A percentile compares a stretch with the other conserved stretches of the same genome.
These are phyloP conservation scores for Mortierella sp. DNA, from an alignment of 371 early-diverging fungal genomes.

Conservation along the genomic window DNA sequence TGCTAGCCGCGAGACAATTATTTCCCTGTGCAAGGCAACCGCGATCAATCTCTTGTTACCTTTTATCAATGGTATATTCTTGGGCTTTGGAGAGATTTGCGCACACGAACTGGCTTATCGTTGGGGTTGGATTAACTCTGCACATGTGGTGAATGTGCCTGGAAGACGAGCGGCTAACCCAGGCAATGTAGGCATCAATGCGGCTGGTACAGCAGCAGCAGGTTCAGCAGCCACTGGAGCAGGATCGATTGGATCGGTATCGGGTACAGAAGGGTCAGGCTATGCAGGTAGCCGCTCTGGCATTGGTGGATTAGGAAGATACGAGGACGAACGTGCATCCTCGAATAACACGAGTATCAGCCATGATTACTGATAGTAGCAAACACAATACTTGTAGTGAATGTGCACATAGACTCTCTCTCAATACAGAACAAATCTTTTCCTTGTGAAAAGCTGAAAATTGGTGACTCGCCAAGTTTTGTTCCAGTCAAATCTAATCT, in stretches of 20 bases:
- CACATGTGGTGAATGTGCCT: conserved; percentile 37
- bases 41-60: conserved; percentile 77
- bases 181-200: conserved; percentile 32
- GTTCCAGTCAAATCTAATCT: too few species aligned
- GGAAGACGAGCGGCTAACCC: conserved; percentile 44
- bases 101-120: conserved; percentile 83
- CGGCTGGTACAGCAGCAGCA: conserved; percentile 15
- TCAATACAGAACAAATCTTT: neutral
- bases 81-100: conserved; percentile 87
- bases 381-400: too few species aligned
- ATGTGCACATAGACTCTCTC: too few species aligned
- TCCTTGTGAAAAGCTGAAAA: neutral
- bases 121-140: conserved; percentile 74
- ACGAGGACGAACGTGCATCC: conserved; percentile 29
- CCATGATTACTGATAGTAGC: neutral
- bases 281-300: conserved; percentile 50
- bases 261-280: conserved; percentile 14
- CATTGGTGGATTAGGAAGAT: conserved; percentile 38
- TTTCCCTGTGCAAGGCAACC: conserved; percentile 43
- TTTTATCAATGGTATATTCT: conserved; percentile 84
- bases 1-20: conserved; percentile 45
- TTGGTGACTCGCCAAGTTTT: too few species aligned
- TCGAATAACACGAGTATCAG: neutral
- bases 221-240: conserved; percentile 4
- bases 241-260: conserved; percentile 20